Percentiles rank a stretch among this genome's conserved stretches.
Conservation (phyloP, 192 early-diverging fungal species). For the Coemansia sp. region DNA sequence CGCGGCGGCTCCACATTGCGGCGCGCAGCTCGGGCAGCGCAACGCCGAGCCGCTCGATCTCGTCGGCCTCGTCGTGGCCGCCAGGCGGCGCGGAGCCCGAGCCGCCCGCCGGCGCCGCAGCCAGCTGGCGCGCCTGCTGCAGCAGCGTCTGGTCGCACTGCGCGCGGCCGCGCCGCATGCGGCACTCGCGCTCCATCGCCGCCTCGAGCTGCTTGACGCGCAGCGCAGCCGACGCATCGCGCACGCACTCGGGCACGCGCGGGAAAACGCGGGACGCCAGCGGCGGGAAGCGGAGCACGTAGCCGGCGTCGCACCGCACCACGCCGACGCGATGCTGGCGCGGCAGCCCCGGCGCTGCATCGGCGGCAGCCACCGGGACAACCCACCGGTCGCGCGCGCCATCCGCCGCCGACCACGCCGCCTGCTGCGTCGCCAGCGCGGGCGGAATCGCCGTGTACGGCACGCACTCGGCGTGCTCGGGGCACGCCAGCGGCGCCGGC, state of each 20-base stretch:
- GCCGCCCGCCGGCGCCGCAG: neutral
- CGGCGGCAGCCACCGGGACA: constrained; percentile 10
- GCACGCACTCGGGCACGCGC: constrained; percentile 37
- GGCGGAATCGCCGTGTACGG: constrained; percentile 29
- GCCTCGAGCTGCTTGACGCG: constrained; percentile 39
- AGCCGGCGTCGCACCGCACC: constrained; percentile 44
- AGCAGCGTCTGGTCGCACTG: constrained; percentile 38
- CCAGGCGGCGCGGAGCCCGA: neutral
- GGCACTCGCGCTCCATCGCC: constrained; percentile 39
- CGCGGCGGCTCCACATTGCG: constrained; percentile 13
- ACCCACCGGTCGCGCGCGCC: constrained; percentile 39
- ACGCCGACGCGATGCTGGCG: constrained; percentile 16
- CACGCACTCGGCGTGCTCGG: constrained; percentile 47
- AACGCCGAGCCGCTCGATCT: constrained; percentile 50
- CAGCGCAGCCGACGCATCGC: constrained; percentile 40
- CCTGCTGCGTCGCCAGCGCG: neutral
- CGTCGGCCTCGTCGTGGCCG: constrained; percentile 34
- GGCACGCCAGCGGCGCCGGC: constrained; percentile 41
- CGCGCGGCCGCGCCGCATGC: constrained; percentile 28
- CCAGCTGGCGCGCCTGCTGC: constrained; percentile 32
- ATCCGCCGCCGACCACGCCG: neutral
- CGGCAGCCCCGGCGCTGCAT: neutral
- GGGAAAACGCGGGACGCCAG: constrained; percentile 29
- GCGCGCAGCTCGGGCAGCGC: constrained; percentile 30
- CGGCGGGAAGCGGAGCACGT: constrained; percentile 35